Evolutionary conservation across 805 yeast species (phyloP), one percentile per base, ranked within the genome.

Genomic region (Wickerhamiella nectarea): DNA sequence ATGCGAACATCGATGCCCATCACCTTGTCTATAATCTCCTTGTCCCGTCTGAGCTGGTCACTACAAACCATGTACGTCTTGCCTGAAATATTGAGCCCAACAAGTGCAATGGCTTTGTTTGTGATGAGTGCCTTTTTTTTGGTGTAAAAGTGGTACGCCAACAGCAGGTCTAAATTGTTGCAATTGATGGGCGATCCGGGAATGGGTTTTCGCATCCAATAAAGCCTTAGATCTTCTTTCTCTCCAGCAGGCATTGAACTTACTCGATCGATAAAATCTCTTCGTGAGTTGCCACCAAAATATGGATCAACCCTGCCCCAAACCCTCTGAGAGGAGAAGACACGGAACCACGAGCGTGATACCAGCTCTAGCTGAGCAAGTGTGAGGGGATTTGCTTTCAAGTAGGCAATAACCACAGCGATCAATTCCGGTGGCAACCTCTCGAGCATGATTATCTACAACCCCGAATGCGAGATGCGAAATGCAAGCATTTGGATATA

Each of bases 11-110:
- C 31, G 4, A 28, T 28, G 6, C 15, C 31, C 31, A 28, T 28
- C n/a, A n/a, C n/a, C 31, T 28, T 28, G 15, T 10, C 31, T 7
- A 28, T 28, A 10, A 35, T 10, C 15, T 35, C 38, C 3, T 3
- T 4, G 22, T 35, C 38, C 15, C 91, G 89, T 46, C 80, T 86
- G 54, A 91, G 70, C 63, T 91, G 97, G 24, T 93, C 94, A 31
- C 91, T 81, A 64, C 91, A 91, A 62, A 91, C 60, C 3, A 78
- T 83, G 1, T 98, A 98, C 6, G 98, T 97, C 55, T 83, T 86
- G 19, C 98, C 98, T 3, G 26, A 3, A 3, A 10, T 6, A 3
- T 20, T 35, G 4, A 35, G 24, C 12, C 22, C 38, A 10, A 7
- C 17, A 9, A 35, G 24, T 10, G 25, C 38, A 20, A 35, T 12